phyloP scores from a whole-genome alignment of 2,329 filamentous ascomycete genomes.

The Claviceps capensis region DNA sequence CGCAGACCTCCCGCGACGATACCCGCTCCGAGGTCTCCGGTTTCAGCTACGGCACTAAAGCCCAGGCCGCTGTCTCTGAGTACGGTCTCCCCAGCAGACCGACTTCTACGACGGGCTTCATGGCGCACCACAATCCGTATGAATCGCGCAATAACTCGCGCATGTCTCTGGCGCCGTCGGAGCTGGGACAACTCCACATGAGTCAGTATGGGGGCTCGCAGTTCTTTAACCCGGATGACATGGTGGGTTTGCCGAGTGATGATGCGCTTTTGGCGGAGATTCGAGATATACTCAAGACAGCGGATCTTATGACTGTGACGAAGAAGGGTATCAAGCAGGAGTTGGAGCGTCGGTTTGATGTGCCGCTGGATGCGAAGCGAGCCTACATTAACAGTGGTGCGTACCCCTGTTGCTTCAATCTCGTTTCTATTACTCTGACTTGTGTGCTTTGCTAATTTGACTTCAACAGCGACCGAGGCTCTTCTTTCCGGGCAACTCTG shows the following conservation, averaged over 20 bases:
- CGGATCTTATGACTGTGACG: constrained; percentile 93
- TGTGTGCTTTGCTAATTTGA: neutral
- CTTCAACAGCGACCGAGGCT: constrained; percentile 54
- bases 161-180: constrained; percentile 68
- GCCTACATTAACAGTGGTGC: constrained; percentile 88
- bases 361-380: constrained; percentile 74
- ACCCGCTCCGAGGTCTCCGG: constrained; percentile 79
- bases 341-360: constrained; percentile 78
- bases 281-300: constrained; percentile 77
- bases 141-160: constrained; percentile 41
- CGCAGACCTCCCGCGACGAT: constrained; percentile 72
- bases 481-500: constrained; percentile 65
- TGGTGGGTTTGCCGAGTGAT: constrained; percentile 68
- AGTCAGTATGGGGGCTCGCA: constrained; percentile 48
- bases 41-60: constrained; percentile 86
- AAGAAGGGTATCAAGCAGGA: constrained; percentile 97
- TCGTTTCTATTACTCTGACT: constrained; percentile 7
- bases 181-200: constrained; percentile 45
- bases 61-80: constrained; percentile 49
- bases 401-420: constrained; percentile 20
- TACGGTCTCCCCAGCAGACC: constrained; percentile 52
- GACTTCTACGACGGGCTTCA: constrained; percentile 37
- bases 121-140: constrained; percentile 38
- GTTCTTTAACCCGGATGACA: constrained; percentile 49
- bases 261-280: constrained; percentile 89